phyloP scores from a whole-genome alignment of 1,284 basidiomycete genomes.

The Leccinum fuscescens region DNA sequence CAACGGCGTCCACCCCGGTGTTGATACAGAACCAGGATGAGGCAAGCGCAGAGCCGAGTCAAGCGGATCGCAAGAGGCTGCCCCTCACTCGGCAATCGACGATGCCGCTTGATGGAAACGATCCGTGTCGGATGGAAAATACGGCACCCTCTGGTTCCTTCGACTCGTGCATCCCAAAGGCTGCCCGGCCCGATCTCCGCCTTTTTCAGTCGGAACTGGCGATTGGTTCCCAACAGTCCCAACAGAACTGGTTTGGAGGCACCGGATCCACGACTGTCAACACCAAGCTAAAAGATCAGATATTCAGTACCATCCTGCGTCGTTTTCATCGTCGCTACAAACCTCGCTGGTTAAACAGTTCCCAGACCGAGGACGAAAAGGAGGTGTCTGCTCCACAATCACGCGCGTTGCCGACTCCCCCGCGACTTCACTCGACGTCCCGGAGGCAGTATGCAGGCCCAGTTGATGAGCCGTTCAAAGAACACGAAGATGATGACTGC shows the following conservation, averaged over 20 bases:
- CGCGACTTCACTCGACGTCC: conserved; percentile 35
- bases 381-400: conserved; percentile 45
- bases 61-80: conserved; percentile 33
- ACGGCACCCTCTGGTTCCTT: conserved; percentile 10
- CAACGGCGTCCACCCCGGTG: conserved; percentile 66
- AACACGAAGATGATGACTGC: conserved; percentile 33
- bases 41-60: conserved; percentile 1
- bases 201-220: conserved; percentile 40
- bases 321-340: conserved; percentile 58
- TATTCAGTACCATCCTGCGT: conserved; percentile 83
- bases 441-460: conserved; percentile 36
- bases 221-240: conserved; percentile 31
- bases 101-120: conserved; percentile 37
- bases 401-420: conserved; percentile 38
- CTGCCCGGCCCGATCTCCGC: conserved; percentile 34
- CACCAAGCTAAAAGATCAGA: conserved; percentile 88
- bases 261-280: conserved; percentile 91
- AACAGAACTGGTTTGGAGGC: conserved; percentile 69
- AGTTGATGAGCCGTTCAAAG: conserved; percentile 37
- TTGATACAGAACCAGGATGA: conserved; percentile 38
- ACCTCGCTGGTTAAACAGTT: conserved; percentile 35
- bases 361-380: conserved; percentile 42
- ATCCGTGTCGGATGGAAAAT: conserved; percentile 51
- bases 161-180: conserved; percentile 35
- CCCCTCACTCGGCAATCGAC: conserved; percentile 43